These are phyloP conservation scores for Rugosomyces carneus DNA, from an alignment of 1,284 basidiomycete genomes.

Conservation along the genomic window DNA sequence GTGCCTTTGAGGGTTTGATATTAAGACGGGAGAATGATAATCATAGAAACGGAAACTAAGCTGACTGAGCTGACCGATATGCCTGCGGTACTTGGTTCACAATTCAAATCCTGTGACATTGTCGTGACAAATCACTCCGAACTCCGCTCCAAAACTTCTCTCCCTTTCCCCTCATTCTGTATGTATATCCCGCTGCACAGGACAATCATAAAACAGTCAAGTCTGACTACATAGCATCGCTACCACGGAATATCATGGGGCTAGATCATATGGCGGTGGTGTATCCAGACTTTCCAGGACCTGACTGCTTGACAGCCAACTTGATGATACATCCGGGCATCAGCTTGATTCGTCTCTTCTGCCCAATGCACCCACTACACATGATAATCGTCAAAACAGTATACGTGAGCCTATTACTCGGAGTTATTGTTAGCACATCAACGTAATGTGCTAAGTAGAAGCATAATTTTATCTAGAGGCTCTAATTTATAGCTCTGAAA, in stretches of 20 bases:
- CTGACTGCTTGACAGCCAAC: too few relatives aligned
- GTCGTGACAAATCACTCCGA: constrained; percentile 14
- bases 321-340: constrained; percentile 6
- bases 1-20: constrained; percentile 11
- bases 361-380: background rate
- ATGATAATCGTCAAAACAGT: background rate
- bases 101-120: constrained; percentile 13
- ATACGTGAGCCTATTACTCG: background rate
- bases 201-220: too few relatives aligned
- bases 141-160: constrained; percentile 5
- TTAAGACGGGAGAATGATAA: constrained; percentile 17
- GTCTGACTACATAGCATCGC: too few relatives aligned
- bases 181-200: too few relatives aligned
- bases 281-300: too few relatives aligned
- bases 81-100: too few relatives aligned
- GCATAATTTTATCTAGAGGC: too few relatives aligned
- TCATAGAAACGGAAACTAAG: constrained; percentile 20
- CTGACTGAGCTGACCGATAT: constrained; percentile 22
- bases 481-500: too few relatives aligned
- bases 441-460: background rate
- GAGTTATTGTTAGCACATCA: background rate
- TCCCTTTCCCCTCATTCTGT: too few relatives aligned
- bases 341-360: constrained; percentile 5
- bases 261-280: too few relatives aligned
- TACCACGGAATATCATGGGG: too few relatives aligned